Evolutionary conservation across 2,329 filamentous ascomycete genomes (phyloP).

Genomic region (Trematosphaeria pertusa): DNA sequence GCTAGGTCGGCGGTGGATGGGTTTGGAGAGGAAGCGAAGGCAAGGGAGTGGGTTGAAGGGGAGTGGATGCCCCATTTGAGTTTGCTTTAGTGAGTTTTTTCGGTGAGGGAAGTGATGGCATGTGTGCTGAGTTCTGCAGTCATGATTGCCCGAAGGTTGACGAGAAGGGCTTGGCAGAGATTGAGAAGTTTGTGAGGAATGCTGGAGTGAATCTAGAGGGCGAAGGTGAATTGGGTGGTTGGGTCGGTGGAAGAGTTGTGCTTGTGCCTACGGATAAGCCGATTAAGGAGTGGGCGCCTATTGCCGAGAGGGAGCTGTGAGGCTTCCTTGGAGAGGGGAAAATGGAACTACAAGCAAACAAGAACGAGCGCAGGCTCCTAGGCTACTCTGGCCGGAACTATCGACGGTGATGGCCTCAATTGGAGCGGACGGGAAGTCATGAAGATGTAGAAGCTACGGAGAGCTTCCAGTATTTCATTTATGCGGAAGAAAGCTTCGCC

Average conservation of each 20-base stretch:
- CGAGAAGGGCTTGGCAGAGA: slow-evolving; percentile 25
- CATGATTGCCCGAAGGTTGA: slow-evolving; percentile 35
- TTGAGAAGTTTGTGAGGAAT: slow-evolving; percentile 27
- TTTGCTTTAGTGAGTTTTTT: slow-evolving; percentile 49
- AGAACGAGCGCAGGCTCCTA: too few species aligned
- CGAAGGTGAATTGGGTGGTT: slow-evolving; percentile 32
- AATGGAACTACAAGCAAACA: too few species aligned
- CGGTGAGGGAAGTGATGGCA: background rate
- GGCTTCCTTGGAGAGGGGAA: too few species aligned
- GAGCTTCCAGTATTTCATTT: too few species aligned
- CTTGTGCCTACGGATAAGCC: slow-evolving; percentile 48
- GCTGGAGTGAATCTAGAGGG: slow-evolving; percentile 32
- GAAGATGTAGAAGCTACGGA: too few species aligned
- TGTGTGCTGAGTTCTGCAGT: slow-evolving; percentile 17
- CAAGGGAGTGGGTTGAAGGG: slow-evolving; percentile 39
- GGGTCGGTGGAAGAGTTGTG: slow-evolving; percentile 48
- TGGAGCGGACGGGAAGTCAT: too few species aligned
- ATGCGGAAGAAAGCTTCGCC: too few species aligned
- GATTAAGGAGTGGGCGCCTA: slow-evolving; percentile 47
- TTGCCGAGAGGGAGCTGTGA: slow-evolving; percentile 40
- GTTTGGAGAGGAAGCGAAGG: slow-evolving; percentile 28
- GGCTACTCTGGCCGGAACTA: too few species aligned
- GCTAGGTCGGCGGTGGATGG: slow-evolving; percentile 38
- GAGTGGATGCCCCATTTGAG: slow-evolving; percentile 50
- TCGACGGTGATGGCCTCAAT: too few species aligned